Evolutionary conservation across 2,329 filamentous ascomycete genomes (phyloP), one percentile per base, ranked within the genome.

Genomic region (Aspergillus calidoustus): DNA sequence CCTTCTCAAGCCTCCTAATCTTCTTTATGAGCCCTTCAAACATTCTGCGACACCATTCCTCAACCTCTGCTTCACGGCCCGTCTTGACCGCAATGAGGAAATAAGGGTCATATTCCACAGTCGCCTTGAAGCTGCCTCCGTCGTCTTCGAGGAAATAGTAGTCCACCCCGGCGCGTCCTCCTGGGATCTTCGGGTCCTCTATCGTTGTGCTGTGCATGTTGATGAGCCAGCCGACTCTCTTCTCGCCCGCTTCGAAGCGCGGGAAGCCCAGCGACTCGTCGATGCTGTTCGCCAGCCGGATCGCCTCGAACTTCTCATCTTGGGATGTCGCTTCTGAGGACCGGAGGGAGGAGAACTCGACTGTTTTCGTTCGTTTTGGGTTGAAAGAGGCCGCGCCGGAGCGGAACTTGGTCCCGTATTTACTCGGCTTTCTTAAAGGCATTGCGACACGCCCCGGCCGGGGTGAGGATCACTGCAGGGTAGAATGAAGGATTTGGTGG

Each of bases 141-240:
- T 96, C 91, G 61, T 94, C 91, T 71, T 93, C 91, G 62, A 99
- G 90, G 79, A 99, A 99, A 82, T 97, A 99, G 79, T 93, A 97
- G 80, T 99, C 95, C 60, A 99, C 87, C 8, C 92, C 95, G 1
- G 95, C 91, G 66, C 92, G 88, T 43, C 95, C 95, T 62, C 92
- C 91, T 1, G 91, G 89, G 50, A 91, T 85, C 69, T 92, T 91
- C 17, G 93, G 86, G 74, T 98, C 94, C 76, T 97, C 82, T 50
- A 99, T 84, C 13, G 88, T 87, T 0, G 95, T 98, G 44, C 93
- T 89, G 75, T 97, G 92, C 81, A 98, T 91, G 74, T 98, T 99
- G 69, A 94, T 92, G 4, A 99, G 86, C 95, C 95, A 99, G 66
- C 96, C 93, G 54, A 91, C 86, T 74, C 89, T 91, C 79, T 90